Base-by-base conservation (phyloP, 2,329 filamentous ascomycete genomes). In the Colletotrichum destructivum region DNA sequence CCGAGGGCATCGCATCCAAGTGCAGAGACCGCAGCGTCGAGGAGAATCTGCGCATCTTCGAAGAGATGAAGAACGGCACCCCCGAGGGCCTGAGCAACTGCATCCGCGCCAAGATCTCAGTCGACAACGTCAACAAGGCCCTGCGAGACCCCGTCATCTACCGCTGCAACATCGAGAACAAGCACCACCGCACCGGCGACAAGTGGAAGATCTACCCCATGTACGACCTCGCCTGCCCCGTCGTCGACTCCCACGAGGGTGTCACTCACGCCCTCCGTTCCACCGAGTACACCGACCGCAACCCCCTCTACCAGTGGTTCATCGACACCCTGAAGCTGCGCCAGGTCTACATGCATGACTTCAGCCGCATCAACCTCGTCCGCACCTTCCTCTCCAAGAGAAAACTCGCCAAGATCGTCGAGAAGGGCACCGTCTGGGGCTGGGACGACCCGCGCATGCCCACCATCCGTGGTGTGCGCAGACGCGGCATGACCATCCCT, bases 81-180 rank as follows among this genome's bases (percentile, higher is more conserved):
- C 89, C 92, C 60, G 91, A 95, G 81, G 96, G 96, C 71, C 84
- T 91, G 60, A 90, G 88, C 79, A 95, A 96, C 90, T 98, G 94
- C 84, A 97, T 99, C 75, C 93, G 96, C 72, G 96, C 96, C 70
- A 98, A 97, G 87, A 94, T 98, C 77, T 96, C 94, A 1, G 90
- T 93, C 76, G 94, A 97, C 82, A 93, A 96, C 84, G 93, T 93
- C 75, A 98, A 99, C 87, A 97, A 97, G 84, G 94, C 96, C 64
- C 92, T 98, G 89, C 90, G 96, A 75, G 96, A 99, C 82, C 96
- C 96, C 15, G 95, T 98, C 82, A 97, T 99, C 82, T 98, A 98
- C 88, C 92, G 96, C 75, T 98, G 95, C 89, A 98, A 97, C 80
- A 78, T 86, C 72, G 86, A 87, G 69, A 85, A 86, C 59, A 77